These are phyloP conservation scores for Linnemannia schmuckeri DNA, from an alignment of 192 early-diverging fungal genomes.

Conservation along the genomic window DNA sequence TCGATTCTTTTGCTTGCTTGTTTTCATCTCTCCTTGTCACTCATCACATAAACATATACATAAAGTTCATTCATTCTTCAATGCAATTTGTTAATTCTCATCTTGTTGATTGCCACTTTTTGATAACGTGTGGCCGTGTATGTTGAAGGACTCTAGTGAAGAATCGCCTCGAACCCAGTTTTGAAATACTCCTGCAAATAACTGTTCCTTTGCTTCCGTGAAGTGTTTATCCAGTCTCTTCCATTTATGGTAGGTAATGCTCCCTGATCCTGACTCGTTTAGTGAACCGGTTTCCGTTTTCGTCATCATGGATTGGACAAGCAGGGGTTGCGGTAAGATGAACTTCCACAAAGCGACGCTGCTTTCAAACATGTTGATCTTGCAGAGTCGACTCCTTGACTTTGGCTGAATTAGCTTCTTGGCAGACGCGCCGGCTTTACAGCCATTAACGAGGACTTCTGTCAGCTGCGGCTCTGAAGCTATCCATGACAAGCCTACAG, in stretches of 20 bases:
- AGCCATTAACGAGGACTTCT: conserved; percentile 65
- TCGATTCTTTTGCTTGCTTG: neutral
- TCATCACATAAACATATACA: conserved; percentile 1
- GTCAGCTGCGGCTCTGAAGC: conserved; percentile 38
- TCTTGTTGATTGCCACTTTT: neutral
- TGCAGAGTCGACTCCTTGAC: conserved; percentile 44
- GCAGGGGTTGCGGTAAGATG: neutral
- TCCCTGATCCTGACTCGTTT: neutral
- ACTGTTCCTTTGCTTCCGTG: neutral
- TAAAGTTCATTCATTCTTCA: conserved; percentile 18
- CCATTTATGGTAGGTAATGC: conserved; percentile 30
- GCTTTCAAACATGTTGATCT: conserved; percentile 36
- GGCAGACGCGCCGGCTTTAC: conserved; percentile 63
- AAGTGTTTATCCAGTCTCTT: conserved; percentile 10
- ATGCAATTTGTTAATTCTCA: neutral
- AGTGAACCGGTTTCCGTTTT: neutral
- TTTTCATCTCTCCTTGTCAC: neutral
- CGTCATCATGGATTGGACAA: conserved; percentile 3
- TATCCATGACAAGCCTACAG: conserved; percentile 25
- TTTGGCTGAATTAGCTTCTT: conserved; percentile 30
- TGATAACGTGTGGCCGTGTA: neutral
- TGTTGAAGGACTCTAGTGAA: conserved; percentile 26
- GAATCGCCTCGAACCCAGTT: conserved; percentile 30
- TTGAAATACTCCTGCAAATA: conserved; percentile 15
- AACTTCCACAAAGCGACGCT: conserved; percentile 27